These are phyloP conservation scores for Pichia sp. DNA, from an alignment of 1,139 yeast species.

Conservation along the genomic window DNA sequence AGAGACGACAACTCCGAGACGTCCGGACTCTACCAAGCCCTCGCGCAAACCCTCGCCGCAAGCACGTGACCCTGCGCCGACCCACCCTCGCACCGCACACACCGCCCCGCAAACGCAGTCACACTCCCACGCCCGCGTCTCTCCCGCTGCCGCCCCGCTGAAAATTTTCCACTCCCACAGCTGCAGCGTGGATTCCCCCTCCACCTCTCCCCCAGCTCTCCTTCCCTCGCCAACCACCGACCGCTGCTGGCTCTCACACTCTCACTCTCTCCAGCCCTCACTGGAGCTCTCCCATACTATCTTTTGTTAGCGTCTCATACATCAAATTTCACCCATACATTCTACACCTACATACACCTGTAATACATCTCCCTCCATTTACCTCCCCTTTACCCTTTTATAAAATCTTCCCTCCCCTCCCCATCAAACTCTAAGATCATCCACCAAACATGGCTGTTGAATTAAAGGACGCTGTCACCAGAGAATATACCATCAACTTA, in stretches of 20 bases:
- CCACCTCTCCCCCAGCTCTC: background rate
- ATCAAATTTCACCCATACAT: no score
- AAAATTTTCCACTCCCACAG: no score
- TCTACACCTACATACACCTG: no score
- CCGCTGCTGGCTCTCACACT: background rate
- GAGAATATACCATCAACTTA: slow-evolving; percentile 99
- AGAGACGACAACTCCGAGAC: no score
- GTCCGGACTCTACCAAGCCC: background rate
- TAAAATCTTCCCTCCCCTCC: no score
- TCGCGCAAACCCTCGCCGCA: background rate
- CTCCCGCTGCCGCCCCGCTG: no score
- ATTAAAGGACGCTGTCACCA: slow-evolving; percentile 99
- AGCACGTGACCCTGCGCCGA: slow-evolving; percentile 3
- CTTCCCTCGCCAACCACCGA: background rate
- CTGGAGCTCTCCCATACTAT: no score
- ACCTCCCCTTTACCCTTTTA: no score
- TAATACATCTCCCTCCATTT: no score
- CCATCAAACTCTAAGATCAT: background rate
- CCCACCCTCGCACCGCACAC: background rate
- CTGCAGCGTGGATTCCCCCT: background rate
- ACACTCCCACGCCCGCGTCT: no score
- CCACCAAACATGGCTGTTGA: slow-evolving; percentile 55
- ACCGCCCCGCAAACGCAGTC: no score
- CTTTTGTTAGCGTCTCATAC: no score
- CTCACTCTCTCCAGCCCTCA: background rate